Evolutionary conservation across 2,329 filamentous ascomycete genomes (phyloP).

Genomic region (Arthrobotrys megalospora): DNA sequence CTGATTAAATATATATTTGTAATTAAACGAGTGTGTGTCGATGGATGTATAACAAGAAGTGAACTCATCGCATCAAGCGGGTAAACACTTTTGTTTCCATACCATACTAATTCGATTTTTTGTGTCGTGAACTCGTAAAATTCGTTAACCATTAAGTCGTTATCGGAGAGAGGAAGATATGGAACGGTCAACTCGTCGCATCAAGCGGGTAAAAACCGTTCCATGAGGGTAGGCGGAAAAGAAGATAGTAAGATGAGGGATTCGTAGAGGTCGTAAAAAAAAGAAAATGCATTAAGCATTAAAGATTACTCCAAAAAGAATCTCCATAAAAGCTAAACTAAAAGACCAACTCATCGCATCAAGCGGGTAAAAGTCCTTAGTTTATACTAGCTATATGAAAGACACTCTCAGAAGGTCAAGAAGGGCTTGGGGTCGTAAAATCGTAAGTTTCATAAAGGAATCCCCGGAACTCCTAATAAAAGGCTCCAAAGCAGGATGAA

Average conservation of each 20-base stretch:
- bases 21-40: not conserved
- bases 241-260: not conserved
- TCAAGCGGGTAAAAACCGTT: conserved; percentile 46
- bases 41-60: not conserved
- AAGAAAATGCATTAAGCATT: not conserved
- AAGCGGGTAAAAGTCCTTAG: conserved; percentile 29
- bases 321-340: too few relatives aligned
- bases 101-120: too few relatives aligned
- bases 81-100: not conserved
- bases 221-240: not conserved
- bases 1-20: not conserved
- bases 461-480: conserved; percentile 24
- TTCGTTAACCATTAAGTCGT: too few relatives aligned
- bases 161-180: not conserved
- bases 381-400: too few relatives aligned
- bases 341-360: conserved; percentile 37
- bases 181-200: conserved; percentile 50
- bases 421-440: not conserved
- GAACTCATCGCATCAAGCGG: conserved; percentile 29
- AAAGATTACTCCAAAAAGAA: too few relatives aligned
- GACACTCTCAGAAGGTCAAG: too few relatives aligned
- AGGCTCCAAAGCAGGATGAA: conserved; percentile 4
- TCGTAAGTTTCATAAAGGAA: not conserved
- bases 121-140: too few relatives aligned
- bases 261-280: not conserved